These are phyloP conservation scores for Ceratobasidium sp. DNA, from an alignment of 1,284 basidiomycete species.

Conservation along the genomic window DNA sequence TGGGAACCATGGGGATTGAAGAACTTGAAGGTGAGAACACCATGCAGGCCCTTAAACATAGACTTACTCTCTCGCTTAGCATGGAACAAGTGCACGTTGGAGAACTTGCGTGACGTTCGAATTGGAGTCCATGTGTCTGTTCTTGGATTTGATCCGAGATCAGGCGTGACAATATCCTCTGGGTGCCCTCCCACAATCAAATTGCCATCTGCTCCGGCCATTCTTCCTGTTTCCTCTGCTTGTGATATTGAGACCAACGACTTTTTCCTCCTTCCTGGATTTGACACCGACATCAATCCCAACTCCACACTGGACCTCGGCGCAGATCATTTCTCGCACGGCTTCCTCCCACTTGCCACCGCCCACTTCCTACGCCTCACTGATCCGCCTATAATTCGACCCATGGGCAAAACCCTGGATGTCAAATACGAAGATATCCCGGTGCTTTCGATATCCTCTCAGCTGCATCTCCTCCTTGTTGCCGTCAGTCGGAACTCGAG, in stretches of 20 bases:
- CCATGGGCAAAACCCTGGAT: neutral
- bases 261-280: constrained; percentile 23
- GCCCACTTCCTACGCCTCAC: constrained; percentile 60
- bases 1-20: constrained; percentile 62
- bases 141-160: constrained; percentile 57
- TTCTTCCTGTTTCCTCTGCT: constrained; percentile 9
- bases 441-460: neutral
- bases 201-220: constrained; percentile 2
- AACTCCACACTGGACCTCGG: constrained; percentile 45
- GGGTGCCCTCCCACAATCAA: constrained; percentile 44
- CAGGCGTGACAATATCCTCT: constrained; percentile 34
- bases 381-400: constrained; percentile 51
- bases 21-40: constrained; percentile 70
- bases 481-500: constrained; percentile 30
- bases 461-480: constrained; percentile 28
- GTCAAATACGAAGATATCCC: constrained; percentile 15
- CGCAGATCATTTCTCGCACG: constrained; percentile 47
- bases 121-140: constrained; percentile 63
- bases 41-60: constrained; percentile 16
- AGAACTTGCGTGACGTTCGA: constrained; percentile 49
- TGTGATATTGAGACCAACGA: constrained; percentile 32
- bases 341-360: constrained; percentile 62
- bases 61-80: constrained; percentile 55
- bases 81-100: constrained; percentile 65
- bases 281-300: constrained; percentile 37